phyloP scores from a whole-genome alignment of 2,329 filamentous ascomycete genomes.

The Cercospora sp. region DNA sequence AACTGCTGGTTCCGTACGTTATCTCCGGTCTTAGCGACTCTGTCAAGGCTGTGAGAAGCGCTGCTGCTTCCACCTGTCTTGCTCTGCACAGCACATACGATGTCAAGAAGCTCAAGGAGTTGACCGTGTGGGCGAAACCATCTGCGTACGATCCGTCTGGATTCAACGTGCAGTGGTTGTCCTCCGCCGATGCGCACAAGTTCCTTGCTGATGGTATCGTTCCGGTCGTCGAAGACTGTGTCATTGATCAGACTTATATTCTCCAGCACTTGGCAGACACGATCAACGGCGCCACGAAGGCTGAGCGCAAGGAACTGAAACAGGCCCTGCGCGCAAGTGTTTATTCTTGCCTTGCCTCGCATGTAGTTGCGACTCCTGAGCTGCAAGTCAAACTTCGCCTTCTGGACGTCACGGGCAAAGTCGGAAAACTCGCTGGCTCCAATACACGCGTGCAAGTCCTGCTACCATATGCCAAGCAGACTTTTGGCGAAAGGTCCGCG shows the following conservation, averaged over 20 bases:
- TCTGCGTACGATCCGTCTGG: constrained; percentile 64
- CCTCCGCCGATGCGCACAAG: constrained; percentile 58
- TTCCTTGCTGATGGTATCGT: constrained; percentile 68
- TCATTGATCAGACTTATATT: constrained; percentile 75
- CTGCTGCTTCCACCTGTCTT: constrained; percentile 40
- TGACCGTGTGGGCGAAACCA: constrained; percentile 55
- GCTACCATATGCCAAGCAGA: constrained; percentile 71
- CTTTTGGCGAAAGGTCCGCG: constrained; percentile 59
- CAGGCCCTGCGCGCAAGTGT: constrained; percentile 65
- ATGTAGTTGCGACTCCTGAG: constrained; percentile 68
- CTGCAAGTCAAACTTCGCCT: constrained; percentile 69
- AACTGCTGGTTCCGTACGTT: constrained; percentile 79
- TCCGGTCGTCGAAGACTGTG: constrained; percentile 79
- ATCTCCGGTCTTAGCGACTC: constrained; percentile 56
- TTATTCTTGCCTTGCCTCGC: constrained; percentile 71
- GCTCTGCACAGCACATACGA: constrained; percentile 19
- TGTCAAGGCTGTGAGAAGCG: constrained; percentile 59
- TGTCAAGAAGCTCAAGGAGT: constrained; percentile 20
- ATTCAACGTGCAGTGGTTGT: constrained; percentile 58
- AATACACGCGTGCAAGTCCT: constrained; percentile 69
- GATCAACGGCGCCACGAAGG: constrained; percentile 51
- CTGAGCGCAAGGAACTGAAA: constrained; percentile 51
- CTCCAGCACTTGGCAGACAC: constrained; percentile 61
- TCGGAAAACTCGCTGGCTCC: constrained; percentile 71
- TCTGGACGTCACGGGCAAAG: constrained; percentile 68